Percentiles rank a stretch among this genome's conserved stretches.
Evolutionary conservation across 2,329 filamentous ascomycete genomes (phyloP).

Genomic region (Tolypocladium tropicale): DNA sequence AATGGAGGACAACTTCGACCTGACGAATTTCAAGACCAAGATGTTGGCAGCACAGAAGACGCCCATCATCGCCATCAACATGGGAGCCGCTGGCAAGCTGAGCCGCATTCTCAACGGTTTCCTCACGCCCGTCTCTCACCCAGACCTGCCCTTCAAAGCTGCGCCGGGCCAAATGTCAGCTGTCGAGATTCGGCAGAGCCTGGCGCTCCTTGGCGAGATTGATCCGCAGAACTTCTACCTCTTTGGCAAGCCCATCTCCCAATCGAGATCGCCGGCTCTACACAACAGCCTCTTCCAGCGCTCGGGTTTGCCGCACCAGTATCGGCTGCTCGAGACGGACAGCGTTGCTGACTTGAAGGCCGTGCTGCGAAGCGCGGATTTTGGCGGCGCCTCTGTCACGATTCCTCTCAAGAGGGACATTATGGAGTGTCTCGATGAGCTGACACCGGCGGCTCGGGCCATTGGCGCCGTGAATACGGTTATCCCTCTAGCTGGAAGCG

Average conservation of each 20-base stretch:
- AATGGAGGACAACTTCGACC: slow-evolving; percentile 77
- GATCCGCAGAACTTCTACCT: slow-evolving; percentile 69
- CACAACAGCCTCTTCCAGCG: slow-evolving; percentile 77
- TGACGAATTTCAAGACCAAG: slow-evolving; percentile 70
- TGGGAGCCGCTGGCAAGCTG: slow-evolving; percentile 79
- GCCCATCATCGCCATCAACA: slow-evolving; percentile 93
- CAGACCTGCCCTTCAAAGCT: slow-evolving; percentile 79
- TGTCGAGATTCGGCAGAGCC: slow-evolving; percentile 70
- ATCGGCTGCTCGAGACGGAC: slow-evolving; percentile 66
- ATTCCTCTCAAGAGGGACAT: slow-evolving; percentile 91
- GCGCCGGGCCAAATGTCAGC: slow-evolving; percentile 91
- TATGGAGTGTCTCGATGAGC: slow-evolving; percentile 67
- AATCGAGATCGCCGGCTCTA: slow-evolving; percentile 76
- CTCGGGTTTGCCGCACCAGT: slow-evolving; percentile 76
- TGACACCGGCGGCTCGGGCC: slow-evolving; percentile 65
- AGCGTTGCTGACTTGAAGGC: slow-evolving; percentile 47
- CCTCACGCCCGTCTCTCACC: slow-evolving; percentile 90
- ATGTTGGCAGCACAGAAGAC: slow-evolving; percentile 63
- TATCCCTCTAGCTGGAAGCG: slow-evolving; percentile 41
- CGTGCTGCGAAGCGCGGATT: slow-evolving; percentile 59
- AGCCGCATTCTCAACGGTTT: slow-evolving; percentile 86
- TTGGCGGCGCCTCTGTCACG: slow-evolving; percentile 90
- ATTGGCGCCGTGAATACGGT: slow-evolving; percentile 97
- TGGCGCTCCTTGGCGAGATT: slow-evolving; percentile 72
- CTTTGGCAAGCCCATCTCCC: slow-evolving; percentile 75